Conservation (phyloP, 805 yeast genomes). For the Ogataea saltuana region DNA sequence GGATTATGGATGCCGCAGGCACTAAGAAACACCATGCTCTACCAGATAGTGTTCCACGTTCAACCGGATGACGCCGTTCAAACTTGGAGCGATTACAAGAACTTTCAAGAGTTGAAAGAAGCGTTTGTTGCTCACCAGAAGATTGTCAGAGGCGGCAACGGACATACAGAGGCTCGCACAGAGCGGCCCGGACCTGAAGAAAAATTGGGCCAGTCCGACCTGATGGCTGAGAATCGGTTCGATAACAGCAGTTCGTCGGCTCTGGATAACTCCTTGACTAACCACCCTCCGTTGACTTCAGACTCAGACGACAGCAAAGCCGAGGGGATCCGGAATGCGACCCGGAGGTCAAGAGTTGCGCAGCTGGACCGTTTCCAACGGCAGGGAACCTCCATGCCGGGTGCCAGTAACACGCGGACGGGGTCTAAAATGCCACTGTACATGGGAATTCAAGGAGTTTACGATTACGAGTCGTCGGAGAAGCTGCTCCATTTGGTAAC, state of each 20-base stretch:
- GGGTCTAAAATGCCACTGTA: conserved; percentile 12
- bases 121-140: conserved; percentile 48
- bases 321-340: conserved; percentile 21
- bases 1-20: conserved; percentile 87
- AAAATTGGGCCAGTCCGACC: too few relatives aligned
- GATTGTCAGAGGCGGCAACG: conserved; percentile 12
- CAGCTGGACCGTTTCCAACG: conserved; percentile 33
- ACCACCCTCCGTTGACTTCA: conserved; percentile 11
- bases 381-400: conserved; percentile 14
- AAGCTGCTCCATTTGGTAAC: conserved; percentile 67
- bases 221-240: neutral
- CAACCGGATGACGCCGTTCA: conserved; percentile 94
- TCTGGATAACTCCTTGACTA: conserved; percentile 4
- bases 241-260: neutral
- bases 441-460: conserved; percentile 28
- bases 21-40: conserved; percentile 76
- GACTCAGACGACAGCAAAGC: conserved; percentile 7
- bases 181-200: neutral
- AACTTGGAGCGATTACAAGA: conserved; percentile 88
- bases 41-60: conserved; percentile 81
- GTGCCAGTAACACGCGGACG: conserved; percentile 9
- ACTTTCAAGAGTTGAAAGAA: conserved; percentile 55
- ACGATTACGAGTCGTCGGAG: conserved; percentile 75
- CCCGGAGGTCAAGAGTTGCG: conserved; percentile 31
- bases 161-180: neutral